Evolutionary conservation across 495 filamentous ascomycete genomes (phyloP).

Genomic region (Staphylotrichum longicolle): DNA sequence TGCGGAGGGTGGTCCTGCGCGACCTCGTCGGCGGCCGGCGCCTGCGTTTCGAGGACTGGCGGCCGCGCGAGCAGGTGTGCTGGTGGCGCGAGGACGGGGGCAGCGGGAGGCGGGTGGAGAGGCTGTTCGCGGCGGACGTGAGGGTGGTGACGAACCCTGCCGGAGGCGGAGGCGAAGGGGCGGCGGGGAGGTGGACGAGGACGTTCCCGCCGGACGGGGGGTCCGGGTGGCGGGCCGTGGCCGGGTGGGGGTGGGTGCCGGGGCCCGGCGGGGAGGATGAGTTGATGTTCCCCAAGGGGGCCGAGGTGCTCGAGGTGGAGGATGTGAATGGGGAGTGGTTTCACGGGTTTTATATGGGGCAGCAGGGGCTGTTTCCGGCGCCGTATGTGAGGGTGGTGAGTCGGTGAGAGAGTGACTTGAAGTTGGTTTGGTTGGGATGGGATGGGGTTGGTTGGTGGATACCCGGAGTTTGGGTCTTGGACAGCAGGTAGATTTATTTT

Average conservation of each 20-base stretch:
- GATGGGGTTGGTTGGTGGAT: conserved; percentile 2
- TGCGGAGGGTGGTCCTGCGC: conserved; percentile 42
- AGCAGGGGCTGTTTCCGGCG: conserved; percentile 71
- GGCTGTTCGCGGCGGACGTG: conserved; percentile 31
- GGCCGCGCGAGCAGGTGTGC: conserved; percentile 16
- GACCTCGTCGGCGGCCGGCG: conserved; percentile 70
- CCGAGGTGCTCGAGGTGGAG: conserved; percentile 75
- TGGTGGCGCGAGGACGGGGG: conserved; percentile 17
- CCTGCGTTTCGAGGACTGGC: conserved; percentile 44
- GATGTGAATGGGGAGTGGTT: conserved; percentile 87
- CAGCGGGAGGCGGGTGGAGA: conserved; percentile 27
- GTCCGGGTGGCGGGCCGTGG: conserved; percentile 57
- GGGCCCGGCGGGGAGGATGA: conserved; percentile 61
- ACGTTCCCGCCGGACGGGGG: conserved; percentile 72
- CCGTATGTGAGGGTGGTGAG: conserved; percentile 55
- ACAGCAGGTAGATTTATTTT: neutral
- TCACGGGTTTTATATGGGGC: conserved; percentile 74
- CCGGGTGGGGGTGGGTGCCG: conserved; percentile 73
- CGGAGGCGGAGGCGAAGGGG: neutral
- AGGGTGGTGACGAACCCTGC: too few relatives aligned
- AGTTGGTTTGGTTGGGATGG: neutral
- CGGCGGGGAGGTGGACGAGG: neutral
- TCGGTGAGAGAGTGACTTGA: neutral
- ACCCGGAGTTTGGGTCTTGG: neutral
- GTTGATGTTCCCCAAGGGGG: conserved; percentile 75